Evolutionary conservation across 2,329 filamentous ascomycete genomes (phyloP), one percentile per base, ranked within the genome.

Genomic region (Fusarium oligoseptatum): DNA sequence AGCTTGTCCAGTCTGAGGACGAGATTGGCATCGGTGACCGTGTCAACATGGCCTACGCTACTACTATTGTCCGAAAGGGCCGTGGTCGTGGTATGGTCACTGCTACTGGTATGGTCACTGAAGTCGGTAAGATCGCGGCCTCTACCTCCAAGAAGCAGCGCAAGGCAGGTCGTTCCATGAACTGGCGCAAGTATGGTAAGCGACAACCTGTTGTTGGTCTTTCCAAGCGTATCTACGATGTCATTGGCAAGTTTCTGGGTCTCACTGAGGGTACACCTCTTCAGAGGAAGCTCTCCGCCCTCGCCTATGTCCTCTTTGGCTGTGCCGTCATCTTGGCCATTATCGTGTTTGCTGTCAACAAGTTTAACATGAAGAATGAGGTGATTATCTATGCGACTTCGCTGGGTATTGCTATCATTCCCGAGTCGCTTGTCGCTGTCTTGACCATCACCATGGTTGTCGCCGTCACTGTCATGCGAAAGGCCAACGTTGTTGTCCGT

Each of bases 221-320:
- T 32, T 71, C 81, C 4, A 87, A 84, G 79, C 87, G 87, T 60
- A 82, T 82, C 34, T 88, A 86, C 67, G 85, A 88, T 75, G 82
- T 85, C 20, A 74, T 88, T 52, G 88, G 88, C 74, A 89, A 90
- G 81, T 91, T 92, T 76, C 86, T 92, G 63, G 91, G 88, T 58
- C 79, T 90, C 29, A 88, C 87, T 5, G 87, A 92, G 69, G 94
- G 94, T 34, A 97, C 94, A 3, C 94, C 94, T 4, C 85, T 97
- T 58, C 93, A 95, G 83, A 90, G 92, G 73, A 95, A 94, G 82
- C 86, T 97, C 60, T 93, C 92, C 69, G 93, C 93, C 76, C 87
- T 97, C 69, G 94, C 94, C 12, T 92, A 95, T 66, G 84, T 93
- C 9, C 89, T 97, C 3, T 95, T 96, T 79, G 91, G 88, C 56